These are phyloP conservation scores for Tolypocladium tropicale DNA, from an alignment of 2,329 filamentous ascomycete species.

Conservation along the genomic window DNA sequence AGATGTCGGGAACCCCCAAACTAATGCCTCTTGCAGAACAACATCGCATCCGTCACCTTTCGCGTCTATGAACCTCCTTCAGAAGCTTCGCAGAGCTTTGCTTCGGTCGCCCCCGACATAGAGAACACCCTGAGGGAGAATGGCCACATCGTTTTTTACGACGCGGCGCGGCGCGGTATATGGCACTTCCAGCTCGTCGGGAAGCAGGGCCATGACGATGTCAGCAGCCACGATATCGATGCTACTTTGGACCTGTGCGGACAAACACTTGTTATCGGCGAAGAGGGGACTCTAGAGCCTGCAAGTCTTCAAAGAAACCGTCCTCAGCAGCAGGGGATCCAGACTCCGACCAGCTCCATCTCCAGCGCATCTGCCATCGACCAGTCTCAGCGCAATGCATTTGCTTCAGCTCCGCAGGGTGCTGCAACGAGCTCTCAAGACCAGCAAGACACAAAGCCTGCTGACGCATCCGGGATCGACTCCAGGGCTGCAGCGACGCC, in stretches of 20 bases:
- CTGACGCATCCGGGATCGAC: conserved; percentile 16
- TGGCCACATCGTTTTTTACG: conserved; percentile 43
- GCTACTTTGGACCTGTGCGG: conserved; percentile 32
- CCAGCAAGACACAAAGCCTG: conserved; percentile 13
- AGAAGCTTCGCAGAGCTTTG: conserved; percentile 32
- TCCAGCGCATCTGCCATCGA: conserved; percentile 31
- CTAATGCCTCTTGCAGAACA: conserved; percentile 31
- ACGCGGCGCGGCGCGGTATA: conserved; percentile 36
- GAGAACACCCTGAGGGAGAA: conserved; percentile 39
- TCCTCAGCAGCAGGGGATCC: conserved; percentile 28
- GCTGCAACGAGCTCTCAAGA: conserved; percentile 9
- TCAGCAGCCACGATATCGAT: conserved; percentile 19
- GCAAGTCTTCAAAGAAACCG: conserved; percentile 31
- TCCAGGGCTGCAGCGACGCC: conserved; percentile 11
- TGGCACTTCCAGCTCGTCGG: conserved; percentile 43
- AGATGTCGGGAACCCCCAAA: neutral
- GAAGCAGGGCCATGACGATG: conserved; percentile 25
- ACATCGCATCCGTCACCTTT: conserved; percentile 44
- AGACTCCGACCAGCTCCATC: conserved; percentile 36
- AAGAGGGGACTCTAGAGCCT: conserved; percentile 42
- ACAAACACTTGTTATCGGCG: conserved; percentile 31
- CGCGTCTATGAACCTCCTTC: conserved; percentile 42
- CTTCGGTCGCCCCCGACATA: conserved; percentile 37
- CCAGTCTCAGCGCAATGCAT: conserved; percentile 14
- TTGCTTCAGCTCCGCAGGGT: conserved; percentile 5